Conservation (phyloP, 75 land plant species). For the Pseudotsuga menziesii region DNA sequence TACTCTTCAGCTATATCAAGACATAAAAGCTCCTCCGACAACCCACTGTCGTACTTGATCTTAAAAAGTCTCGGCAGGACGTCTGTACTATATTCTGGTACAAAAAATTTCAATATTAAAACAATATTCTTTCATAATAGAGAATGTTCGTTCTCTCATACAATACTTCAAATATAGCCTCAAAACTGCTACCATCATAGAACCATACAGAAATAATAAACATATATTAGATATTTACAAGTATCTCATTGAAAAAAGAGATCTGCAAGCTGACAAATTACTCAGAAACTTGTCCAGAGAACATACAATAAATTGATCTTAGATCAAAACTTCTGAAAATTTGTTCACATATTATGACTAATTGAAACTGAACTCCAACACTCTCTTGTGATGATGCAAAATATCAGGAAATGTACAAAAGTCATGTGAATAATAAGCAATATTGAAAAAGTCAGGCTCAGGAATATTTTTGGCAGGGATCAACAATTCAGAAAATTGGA, state of each 20-base stretch:
- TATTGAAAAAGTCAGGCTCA: too few relatives aligned
- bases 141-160: neutral
- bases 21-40: constrained; percentile 35
- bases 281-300: neutral
- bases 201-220: neutral
- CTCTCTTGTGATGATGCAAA: too few relatives aligned
- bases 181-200: constrained; percentile 2
- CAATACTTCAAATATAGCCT: constrained; percentile 3
- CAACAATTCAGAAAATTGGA: too few relatives aligned
- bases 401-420: too few relatives aligned
- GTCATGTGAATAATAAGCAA: too few relatives aligned
- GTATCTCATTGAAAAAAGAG: neutral
- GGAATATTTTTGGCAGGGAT: too few relatives aligned
- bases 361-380: too few relatives aligned
- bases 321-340: too few relatives aligned
- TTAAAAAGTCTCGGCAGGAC: constrained; percentile 47
- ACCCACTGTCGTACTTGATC: constrained; percentile 47
- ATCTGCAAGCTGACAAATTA: neutral
- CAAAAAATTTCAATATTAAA: constrained; percentile 3
- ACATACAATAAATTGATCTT: neutral
- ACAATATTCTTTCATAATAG: neutral
- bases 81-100: constrained; percentile 41
- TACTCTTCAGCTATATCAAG: constrained; percentile 43
- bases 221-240: too few relatives aligned
- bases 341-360: too few relatives aligned